Evolutionary conservation across 2,329 filamentous ascomycete species (phyloP).

Genomic region (Hirsutella rhossiliensis): DNA sequence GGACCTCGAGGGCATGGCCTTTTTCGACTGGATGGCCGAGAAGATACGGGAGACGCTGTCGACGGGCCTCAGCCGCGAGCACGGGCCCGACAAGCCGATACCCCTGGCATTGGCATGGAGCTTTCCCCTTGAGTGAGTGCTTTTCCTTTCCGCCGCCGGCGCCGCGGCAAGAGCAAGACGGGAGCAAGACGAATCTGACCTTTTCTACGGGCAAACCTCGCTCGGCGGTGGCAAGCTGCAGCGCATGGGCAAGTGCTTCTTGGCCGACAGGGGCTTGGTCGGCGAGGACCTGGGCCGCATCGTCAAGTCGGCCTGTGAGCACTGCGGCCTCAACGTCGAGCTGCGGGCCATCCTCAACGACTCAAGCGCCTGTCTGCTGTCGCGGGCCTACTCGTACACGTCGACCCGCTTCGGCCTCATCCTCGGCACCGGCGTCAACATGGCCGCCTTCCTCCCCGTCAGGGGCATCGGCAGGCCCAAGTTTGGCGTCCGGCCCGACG

Average conservation of each 20-base stretch:
- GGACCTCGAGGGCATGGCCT: constrained; percentile 42
- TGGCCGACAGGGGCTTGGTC: constrained; percentile 42
- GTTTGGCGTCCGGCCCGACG: constrained; percentile 40
- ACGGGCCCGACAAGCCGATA: constrained; percentile 29
- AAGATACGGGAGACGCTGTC: constrained; percentile 45
- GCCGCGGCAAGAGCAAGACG: background rate
- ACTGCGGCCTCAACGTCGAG: constrained; percentile 38
- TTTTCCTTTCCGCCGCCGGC: background rate
- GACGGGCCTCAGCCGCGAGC: constrained; percentile 25
- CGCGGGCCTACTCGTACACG: constrained; percentile 46
- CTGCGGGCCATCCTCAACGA: constrained; percentile 55
- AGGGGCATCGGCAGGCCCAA: constrained; percentile 40
- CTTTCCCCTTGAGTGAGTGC: constrained; percentile 54
- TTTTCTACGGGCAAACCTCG: constrained; percentile 45
- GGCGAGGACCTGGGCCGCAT: constrained; percentile 49
- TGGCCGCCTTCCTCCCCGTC: constrained; percentile 51
- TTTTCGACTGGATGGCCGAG: constrained; percentile 58
- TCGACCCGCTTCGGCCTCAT: constrained; percentile 53
- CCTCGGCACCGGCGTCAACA: constrained; percentile 55
- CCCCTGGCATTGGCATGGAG: constrained; percentile 55
- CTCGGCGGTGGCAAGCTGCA: constrained; percentile 45
- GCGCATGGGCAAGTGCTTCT: constrained; percentile 55
- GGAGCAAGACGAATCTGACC: constrained; percentile 1
- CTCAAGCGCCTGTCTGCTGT: constrained; percentile 52
- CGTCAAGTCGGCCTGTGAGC: constrained; percentile 40